phyloP scores from a whole-genome alignment of 164 flowering plant genomes.

The Cinnamomum micranthum region DNA sequence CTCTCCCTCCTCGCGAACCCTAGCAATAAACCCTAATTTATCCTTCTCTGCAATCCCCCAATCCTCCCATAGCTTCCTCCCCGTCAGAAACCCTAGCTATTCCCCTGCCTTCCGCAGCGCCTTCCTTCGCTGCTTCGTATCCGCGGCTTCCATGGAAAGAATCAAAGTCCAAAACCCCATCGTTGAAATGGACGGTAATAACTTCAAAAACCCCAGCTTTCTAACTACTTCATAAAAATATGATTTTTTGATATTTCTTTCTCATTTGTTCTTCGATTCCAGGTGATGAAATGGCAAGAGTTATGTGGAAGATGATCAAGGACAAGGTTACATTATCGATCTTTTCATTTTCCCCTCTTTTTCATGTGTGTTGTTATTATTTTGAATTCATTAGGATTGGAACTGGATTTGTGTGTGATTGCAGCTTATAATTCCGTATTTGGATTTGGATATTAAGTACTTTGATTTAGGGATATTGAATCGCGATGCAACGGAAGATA shows the following conservation, averaged over 20 bases:
- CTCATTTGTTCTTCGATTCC: constrained; percentile 1
- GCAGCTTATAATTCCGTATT: constrained; percentile 73
- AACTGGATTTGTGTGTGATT: not conserved
- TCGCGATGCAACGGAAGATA: constrained; percentile 84
- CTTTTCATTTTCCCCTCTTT: not conserved
- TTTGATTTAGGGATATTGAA: constrained; percentile 74
- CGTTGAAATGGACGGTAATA: constrained; percentile 90
- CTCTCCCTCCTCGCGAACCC: not conserved
- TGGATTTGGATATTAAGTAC: constrained; percentile 82
- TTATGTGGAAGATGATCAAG: constrained; percentile 86
- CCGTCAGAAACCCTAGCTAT: constrained; percentile 17
- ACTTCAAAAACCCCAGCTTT: not conserved
- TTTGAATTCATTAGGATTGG: not conserved
- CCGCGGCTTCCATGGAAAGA: constrained; percentile 38
- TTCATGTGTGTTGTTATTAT: not conserved
- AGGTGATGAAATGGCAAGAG: constrained; percentile 97
- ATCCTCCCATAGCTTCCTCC: not conserved
- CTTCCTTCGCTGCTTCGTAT: constrained; percentile 60
- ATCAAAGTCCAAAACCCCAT: constrained; percentile 72
- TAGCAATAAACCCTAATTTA: not conserved
- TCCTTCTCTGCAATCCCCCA: constrained; percentile 14
- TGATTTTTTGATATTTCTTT: not conserved
- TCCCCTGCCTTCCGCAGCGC: constrained; percentile 22
- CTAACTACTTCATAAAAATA: not conserved
- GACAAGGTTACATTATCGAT: constrained; percentile 55